A percentile compares a stretch with the other conserved stretches of the same genome.
These are phyloP conservation scores for Rhazya stricta DNA, from an alignment of 257 asterid genomes.

Conservation along the genomic window DNA sequence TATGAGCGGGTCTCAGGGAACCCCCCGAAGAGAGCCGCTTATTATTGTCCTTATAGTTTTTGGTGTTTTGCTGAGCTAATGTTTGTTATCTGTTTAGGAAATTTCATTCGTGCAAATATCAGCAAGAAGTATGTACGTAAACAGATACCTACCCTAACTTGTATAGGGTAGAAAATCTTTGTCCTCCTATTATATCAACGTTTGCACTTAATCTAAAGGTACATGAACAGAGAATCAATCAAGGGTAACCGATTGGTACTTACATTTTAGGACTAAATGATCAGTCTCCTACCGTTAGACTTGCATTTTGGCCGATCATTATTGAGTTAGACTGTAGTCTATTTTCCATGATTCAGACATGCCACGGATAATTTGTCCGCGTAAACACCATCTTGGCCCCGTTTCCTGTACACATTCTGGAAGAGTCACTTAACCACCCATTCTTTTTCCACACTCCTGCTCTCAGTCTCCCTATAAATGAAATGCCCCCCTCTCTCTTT, in stretches of 20 bases:
- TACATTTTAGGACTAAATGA: too few species aligned
- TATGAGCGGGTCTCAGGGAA: too few species aligned
- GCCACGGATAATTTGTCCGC: background rate
- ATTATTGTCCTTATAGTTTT: too few species aligned
- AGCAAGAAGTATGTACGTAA: too few species aligned
- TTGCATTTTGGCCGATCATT: too few species aligned
- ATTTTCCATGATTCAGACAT: background rate
- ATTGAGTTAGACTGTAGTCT: background rate
- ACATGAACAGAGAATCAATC: too few species aligned
- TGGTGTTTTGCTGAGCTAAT: too few species aligned
- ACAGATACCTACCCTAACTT: background rate
- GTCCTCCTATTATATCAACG: background rate
- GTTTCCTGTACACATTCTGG: background rate
- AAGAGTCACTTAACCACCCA: background rate
- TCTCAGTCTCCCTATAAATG: background rate
- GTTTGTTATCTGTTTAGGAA: too few species aligned
- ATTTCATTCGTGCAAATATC: too few species aligned
- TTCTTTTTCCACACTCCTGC: background rate
- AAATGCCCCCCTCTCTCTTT: background rate
- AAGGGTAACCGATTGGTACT: too few species aligned
- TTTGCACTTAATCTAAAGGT: background rate
- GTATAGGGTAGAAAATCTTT: background rate
- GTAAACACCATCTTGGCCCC: background rate
- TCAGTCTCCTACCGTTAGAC: too few species aligned
- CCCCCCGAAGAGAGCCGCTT: too few species aligned